Evolutionary conservation across 1,284 basidiomycete species (phyloP).

Genomic region (Heliocybe sulcata): DNA sequence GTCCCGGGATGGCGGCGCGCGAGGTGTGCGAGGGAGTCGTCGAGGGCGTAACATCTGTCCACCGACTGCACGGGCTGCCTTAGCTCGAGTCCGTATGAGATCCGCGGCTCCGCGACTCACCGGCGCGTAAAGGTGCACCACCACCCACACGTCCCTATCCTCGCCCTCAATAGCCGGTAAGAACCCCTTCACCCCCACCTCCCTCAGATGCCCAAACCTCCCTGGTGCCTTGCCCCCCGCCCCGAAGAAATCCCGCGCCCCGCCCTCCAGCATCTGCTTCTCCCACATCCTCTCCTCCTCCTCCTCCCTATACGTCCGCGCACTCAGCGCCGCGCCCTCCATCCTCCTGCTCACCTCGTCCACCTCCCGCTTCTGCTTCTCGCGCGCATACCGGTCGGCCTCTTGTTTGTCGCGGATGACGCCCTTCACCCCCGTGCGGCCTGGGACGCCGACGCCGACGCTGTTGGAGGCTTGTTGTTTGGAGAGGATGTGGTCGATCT

Average conservation of each 20-base stretch:
- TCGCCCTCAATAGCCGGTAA: constrained; percentile 73
- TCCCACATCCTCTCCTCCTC: constrained; percentile 47
- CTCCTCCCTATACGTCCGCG: constrained; percentile 66
- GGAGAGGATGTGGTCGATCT: constrained; percentile 10
- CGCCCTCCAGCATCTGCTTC: constrained; percentile 23
- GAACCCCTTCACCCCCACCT: constrained; percentile 72
- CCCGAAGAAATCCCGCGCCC: constrained; percentile 26
- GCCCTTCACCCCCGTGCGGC: constrained; percentile 78
- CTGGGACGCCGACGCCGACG: constrained; percentile 72
- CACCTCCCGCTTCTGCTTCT: constrained; percentile 40
- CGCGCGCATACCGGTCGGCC: constrained; percentile 44
- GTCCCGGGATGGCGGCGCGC: constrained; percentile 65
- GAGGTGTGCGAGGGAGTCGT: constrained; percentile 59
- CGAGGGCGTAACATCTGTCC: constrained; percentile 65
- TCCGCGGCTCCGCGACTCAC: constrained; percentile 35
- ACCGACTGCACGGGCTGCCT: constrained; percentile 40
- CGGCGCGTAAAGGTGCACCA: constrained; percentile 79
- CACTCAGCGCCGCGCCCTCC: constrained; percentile 55
- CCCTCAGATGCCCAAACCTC: constrained; percentile 73
- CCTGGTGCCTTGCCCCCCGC: constrained; percentile 33
- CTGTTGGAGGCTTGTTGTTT: constrained; percentile 27
- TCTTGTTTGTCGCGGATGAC: constrained; percentile 75
- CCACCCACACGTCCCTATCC: constrained; percentile 62
- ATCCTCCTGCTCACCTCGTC: constrained; percentile 43
- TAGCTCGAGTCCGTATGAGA: neutral